A percentile compares a stretch with the other conserved stretches of the same genome.
phyloP scores from a whole-genome alignment of 257 asterid genomes.

The Primulina eburnea region DNA sequence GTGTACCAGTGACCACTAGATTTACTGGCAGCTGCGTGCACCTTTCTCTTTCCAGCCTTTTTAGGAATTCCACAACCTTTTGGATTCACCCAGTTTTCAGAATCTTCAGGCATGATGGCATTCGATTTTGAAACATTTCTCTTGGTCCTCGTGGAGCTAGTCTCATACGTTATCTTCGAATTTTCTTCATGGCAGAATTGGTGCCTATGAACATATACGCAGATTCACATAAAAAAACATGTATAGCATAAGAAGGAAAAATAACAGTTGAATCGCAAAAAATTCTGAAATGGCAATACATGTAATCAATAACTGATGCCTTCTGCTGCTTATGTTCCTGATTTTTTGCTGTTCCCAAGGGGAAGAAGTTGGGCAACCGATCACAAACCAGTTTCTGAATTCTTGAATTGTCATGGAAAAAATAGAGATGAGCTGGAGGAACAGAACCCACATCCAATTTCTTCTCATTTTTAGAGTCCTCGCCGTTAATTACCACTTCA shows the following conservation, averaged over 20 bases:
- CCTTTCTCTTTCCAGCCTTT: conserved; percentile 81
- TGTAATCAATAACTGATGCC: conserved; percentile 64
- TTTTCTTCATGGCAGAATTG: conserved; percentile 54
- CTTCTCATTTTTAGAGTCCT: conserved; percentile 30
- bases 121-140: conserved; percentile 38
- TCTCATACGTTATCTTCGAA: conserved; percentile 36
- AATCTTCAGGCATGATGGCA: conserved; percentile 40
- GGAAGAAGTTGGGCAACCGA: conserved; percentile 74
- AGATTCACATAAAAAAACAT: conserved; percentile 8
- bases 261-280: neutral
- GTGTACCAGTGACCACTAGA: conserved; percentile 82
- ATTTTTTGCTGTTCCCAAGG: conserved; percentile 56
- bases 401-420: conserved; percentile 71
- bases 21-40: conserved; percentile 52
- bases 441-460: conserved; percentile 28
- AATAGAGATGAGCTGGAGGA: conserved; percentile 67
- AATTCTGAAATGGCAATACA: conserved; percentile 37
- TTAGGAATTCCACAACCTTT: conserved; percentile 45
- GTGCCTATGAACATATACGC: conserved; percentile 46
- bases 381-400: conserved; percentile 72
- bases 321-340: conserved; percentile 40
- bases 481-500: conserved; percentile 23
- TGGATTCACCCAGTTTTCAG: conserved; percentile 71
- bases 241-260: neutral
- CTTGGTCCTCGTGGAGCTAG: conserved; percentile 46